Evolutionary conservation across 2,329 filamentous ascomycete species (phyloP), one percentile per base, ranked within the genome.

Genomic region (Claviceps lovelessii): DNA sequence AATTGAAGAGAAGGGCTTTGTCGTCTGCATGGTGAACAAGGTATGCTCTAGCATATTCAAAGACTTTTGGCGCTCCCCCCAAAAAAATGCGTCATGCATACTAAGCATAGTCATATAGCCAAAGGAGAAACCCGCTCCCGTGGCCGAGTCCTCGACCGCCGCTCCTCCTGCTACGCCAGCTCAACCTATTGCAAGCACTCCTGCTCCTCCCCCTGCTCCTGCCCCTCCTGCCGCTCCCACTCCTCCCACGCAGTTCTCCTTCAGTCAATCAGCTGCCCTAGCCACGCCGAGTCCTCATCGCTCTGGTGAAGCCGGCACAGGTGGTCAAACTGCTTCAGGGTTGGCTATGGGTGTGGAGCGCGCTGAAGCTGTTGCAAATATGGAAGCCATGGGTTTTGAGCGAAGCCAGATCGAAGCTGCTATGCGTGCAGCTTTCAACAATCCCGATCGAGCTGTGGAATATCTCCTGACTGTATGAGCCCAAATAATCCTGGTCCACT

Each of bases 1-100:
- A 73, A 97, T 98, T 60, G 91, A 98, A 73, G 93, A 97, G 80
- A 98, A 97, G 79, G 93, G 93, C 42, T 98, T 97, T 70, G 90
- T 98, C 65, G 93, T 98, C 58, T 98, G 93, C 76, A 95, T 98
- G 84, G 85, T 95, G 64, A 89, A 88, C 68, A 97, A 97, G 87
- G 90, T 95, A 75, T 59, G 71, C 17, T 49, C 3, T 59, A 54
- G 55, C 39, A 33, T 19, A 8, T 45, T n/a, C 19, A 17, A 39
- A 2, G 23, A 35, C 6, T 19, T 35, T 52, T 39, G 19, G 15
- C 35, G 28, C 39, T 13, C 28, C 23, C 23, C 23, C 23, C 28
- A 19, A 19, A 1, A 33, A 28, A 19, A 4, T 19, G 29, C 33
- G 8, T 28, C 6, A 47, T 33, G 17, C 39, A 49, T 29, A 33